Conservation (phyloP, 495 filamentous ascomycete species). For the Thozetella sp. region DNA sequence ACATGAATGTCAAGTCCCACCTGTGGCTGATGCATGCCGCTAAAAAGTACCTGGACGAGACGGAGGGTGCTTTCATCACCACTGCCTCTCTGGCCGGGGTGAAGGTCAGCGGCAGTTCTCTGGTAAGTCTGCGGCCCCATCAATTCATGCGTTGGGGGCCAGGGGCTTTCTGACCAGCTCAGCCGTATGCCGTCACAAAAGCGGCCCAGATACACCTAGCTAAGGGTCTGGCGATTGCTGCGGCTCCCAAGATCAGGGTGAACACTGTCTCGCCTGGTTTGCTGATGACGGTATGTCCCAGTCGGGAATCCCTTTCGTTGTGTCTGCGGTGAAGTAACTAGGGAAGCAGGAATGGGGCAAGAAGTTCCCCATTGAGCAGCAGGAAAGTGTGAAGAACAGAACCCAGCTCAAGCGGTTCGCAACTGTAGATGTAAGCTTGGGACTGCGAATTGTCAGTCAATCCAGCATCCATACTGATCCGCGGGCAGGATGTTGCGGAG, state of each 20-base stretch:
- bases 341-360: constrained; percentile 51
- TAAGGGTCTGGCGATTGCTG: constrained; percentile 51
- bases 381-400: constrained; percentile 37
- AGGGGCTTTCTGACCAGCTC: background rate
- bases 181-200: constrained; percentile 55
- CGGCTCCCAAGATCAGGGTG: constrained; percentile 52
- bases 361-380: constrained; percentile 44
- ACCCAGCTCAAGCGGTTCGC: constrained; percentile 53
- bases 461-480: background rate
- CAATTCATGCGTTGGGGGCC: background rate
- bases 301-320: background rate
- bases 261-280: constrained; percentile 56
- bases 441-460: background rate
- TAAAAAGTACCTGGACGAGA: constrained; percentile 43
- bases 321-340: constrained; percentile 1
- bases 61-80: constrained; percentile 53
- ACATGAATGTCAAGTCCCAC: constrained; percentile 61
- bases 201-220: constrained; percentile 58
- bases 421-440: constrained; percentile 43
- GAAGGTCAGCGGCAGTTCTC: constrained; percentile 47
- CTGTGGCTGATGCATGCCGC: constrained; percentile 56
- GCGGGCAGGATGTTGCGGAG: constrained; percentile 41
- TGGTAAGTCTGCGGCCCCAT: constrained; percentile 24
- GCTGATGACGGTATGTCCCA: constrained; percentile 41
- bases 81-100: constrained; percentile 57